These are phyloP conservation scores for Clonostachys solani DNA, from an alignment of 2,329 filamentous ascomycete genomes.

Conservation along the genomic window DNA sequence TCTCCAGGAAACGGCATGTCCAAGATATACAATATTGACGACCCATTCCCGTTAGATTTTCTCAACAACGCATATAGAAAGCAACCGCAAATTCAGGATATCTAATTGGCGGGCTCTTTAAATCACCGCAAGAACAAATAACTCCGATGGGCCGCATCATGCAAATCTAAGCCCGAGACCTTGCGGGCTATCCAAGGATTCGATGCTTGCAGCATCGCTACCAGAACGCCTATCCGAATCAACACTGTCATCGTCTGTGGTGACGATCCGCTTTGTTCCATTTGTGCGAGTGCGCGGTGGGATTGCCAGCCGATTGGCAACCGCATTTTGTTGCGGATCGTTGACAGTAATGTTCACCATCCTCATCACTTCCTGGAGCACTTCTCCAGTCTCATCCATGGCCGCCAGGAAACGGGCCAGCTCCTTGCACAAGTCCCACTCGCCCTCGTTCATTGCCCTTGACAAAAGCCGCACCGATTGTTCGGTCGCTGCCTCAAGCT, in stretches of 20 bases:
- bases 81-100: too few species aligned
- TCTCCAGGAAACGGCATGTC: too few species aligned
- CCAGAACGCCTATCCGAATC: constrained; percentile 28
- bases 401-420: constrained; percentile 92
- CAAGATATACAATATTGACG: too few species aligned
- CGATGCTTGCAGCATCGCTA: constrained; percentile 30
- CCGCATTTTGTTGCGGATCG: constrained; percentile 14
- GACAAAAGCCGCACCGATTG: constrained; percentile 78
- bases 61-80: too few species aligned
- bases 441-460: constrained; percentile 75
- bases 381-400: constrained; percentile 81
- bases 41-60: too few species aligned
- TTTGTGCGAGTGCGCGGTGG: constrained; percentile 19
- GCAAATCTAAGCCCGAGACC: too few species aligned
- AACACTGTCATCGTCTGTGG: constrained; percentile 24
- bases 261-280: constrained; percentile 17
- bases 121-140: too few species aligned
- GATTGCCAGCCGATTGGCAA: constrained; percentile 22
- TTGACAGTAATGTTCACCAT: constrained; percentile 42
- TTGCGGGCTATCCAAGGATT: constrained; percentile 15
- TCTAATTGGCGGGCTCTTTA: too few species aligned
- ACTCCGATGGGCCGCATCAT: too few species aligned
- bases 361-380: constrained; percentile 68
- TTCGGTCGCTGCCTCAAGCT: constrained; percentile 64
- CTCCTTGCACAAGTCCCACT: constrained; percentile 96